Evolutionary conservation across 805 yeast species (phyloP).

Genomic region (Candida nemodendra): DNA sequence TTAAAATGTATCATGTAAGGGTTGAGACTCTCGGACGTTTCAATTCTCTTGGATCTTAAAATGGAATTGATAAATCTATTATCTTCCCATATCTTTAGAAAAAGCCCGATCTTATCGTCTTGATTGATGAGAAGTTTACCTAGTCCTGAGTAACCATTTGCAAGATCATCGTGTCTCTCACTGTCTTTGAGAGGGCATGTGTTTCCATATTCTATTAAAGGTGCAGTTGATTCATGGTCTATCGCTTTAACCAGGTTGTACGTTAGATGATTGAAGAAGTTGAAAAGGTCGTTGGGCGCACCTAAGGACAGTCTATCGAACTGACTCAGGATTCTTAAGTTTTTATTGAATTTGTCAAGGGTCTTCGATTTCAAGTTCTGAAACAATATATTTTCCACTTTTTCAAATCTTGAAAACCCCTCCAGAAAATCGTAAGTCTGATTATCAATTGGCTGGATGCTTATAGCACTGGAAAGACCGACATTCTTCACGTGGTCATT

Average conservation of each 20-base stretch:
- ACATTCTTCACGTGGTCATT: conserved; percentile 26
- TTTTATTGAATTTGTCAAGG: conserved; percentile 33
- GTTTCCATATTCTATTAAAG: not conserved
- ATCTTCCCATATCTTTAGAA: conserved; percentile 34
- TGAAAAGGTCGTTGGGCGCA: conserved; percentile 33
- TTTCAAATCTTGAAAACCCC: conserved; percentile 22
- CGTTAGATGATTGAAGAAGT: conserved; percentile 30
- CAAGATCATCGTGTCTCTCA: conserved; percentile 12
- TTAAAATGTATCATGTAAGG: conserved; percentile 34
- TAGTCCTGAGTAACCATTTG: conserved; percentile 24
- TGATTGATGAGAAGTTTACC: conserved; percentile 30
- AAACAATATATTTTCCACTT: conserved; percentile 27
- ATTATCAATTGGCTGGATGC: conserved; percentile 25
- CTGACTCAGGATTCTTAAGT: conserved; percentile 31
- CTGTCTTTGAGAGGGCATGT: conserved; percentile 5
- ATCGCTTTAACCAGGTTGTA: conserved; percentile 22
- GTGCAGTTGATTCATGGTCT: conserved; percentile 11
- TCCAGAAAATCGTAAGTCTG: conserved; percentile 26
- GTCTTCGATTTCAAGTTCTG: conserved; percentile 30
- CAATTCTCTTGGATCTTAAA: conserved; percentile 12
- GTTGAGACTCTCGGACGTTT: conserved; percentile 16
- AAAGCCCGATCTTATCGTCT: conserved; percentile 32
- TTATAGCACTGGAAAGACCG: conserved; percentile 33
- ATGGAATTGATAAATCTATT: conserved; percentile 27
- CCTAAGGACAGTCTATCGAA: conserved; percentile 31